Conservation (phyloP, 345 rosid species). For the Melaleuca quinquenervia region DNA sequence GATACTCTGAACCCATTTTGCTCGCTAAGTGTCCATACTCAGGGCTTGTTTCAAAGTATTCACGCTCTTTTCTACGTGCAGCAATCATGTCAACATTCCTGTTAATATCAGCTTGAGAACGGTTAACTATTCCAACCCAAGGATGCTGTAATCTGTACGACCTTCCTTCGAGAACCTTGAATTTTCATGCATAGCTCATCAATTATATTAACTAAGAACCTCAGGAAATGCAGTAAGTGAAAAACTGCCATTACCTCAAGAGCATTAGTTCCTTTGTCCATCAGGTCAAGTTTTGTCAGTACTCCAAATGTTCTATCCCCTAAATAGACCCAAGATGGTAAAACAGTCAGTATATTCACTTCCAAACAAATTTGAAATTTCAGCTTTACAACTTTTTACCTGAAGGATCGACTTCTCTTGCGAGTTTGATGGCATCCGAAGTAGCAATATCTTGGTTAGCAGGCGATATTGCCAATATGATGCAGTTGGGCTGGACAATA, state of each 20-base stretch:
- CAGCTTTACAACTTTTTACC: conserved; percentile 28
- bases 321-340: conserved; percentile 10
- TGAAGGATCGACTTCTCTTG: conserved; percentile 98
- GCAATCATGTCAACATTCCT: conserved; percentile 89
- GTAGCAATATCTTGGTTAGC: conserved; percentile 99
- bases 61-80: conserved; percentile 88
- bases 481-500: conserved; percentile 83
- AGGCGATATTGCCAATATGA: conserved; percentile 97
- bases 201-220: background rate
- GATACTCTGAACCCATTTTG: conserved; percentile 96
- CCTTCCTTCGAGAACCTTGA: conserved; percentile 93
- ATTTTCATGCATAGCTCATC: conserved; percentile 1
- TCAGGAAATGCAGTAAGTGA: background rate
- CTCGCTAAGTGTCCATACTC: conserved; percentile 92
- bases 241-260: conserved; percentile 43
- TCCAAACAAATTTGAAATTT: background rate
- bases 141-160: conserved; percentile 95
- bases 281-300: conserved; percentile 92
- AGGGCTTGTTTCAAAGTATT: conserved; percentile 95
- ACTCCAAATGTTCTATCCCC: conserved; percentile 99
- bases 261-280: conserved; percentile 99
- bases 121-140: conserved; percentile 99
- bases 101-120: conserved; percentile 98
- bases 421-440: conserved; percentile 97
- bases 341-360: background rate